Conservation (phyloP, 164 flowering plant genomes). For the Nymphaea thermarum region DNA sequence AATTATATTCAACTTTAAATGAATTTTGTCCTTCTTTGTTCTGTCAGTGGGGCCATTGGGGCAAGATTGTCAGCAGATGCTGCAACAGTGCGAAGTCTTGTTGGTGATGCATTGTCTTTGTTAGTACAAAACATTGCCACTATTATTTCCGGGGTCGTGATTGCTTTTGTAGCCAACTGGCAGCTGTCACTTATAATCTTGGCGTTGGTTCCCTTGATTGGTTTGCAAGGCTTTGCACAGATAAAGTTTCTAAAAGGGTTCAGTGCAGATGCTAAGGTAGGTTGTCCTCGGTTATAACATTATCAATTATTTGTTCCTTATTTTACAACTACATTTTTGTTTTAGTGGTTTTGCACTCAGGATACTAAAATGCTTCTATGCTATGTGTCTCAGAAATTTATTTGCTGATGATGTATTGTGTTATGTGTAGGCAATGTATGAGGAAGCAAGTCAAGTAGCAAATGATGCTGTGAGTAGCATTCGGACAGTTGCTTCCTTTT, state of each 20-base stretch:
- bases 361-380: neutral
- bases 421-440: conserved; percentile 29
- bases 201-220: conserved; percentile 22
- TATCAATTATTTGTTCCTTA: neutral
- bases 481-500: conserved; percentile 45
- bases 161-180: conserved; percentile 46
- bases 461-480: conserved; percentile 43
- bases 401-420: neutral
- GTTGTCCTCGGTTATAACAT: neutral
- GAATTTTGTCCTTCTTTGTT: neutral
- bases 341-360: neutral
- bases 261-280: conserved; percentile 44
- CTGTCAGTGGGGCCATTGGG: conserved; percentile 37
- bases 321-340: neutral
- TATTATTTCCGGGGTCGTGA: conserved; percentile 22
- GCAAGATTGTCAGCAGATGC: conserved; percentile 50
- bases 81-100: conserved; percentile 24
- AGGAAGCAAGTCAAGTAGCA: conserved; percentile 47
- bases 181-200: conserved; percentile 24
- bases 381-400: neutral
- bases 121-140: conserved; percentile 33
- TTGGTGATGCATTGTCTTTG: conserved; percentile 35
- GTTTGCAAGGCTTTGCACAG: conserved; percentile 25
- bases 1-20: neutral
- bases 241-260: conserved; percentile 25